Conservation (phyloP, 2,329 filamentous ascomycete genomes). For the Thelonectria discophora region DNA sequence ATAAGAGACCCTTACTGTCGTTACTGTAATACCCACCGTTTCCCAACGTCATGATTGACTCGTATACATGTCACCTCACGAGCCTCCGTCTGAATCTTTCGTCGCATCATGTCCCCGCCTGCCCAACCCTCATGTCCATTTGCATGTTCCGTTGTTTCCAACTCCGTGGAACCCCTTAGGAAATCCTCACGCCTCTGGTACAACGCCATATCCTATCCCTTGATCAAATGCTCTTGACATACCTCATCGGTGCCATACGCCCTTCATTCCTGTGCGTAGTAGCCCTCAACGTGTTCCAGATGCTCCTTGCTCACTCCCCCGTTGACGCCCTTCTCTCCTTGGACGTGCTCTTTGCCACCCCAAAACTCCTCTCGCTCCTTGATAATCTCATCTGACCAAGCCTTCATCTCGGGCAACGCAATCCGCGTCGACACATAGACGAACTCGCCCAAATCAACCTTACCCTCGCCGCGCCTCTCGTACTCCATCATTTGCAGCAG, state of each 20-base stretch:
- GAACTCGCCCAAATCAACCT: conserved; percentile 86
- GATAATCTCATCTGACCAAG: conserved; percentile 81
- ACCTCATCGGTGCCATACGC: not conserved
- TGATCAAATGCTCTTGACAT: not conserved
- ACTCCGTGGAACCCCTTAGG: no score
- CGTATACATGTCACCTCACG: not conserved
- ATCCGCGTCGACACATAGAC: conserved; percentile 79
- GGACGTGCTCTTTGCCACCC: conserved; percentile 60
- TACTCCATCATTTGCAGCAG: conserved; percentile 97
- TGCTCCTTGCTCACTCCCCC: conserved; percentile 50
- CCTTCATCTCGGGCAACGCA: conserved; percentile 77
- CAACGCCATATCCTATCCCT: not conserved
- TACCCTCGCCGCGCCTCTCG: conserved; percentile 74
- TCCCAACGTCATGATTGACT: not conserved
- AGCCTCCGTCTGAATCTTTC: no score
- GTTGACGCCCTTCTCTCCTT: conserved; percentile 55
- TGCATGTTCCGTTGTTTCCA: no score
- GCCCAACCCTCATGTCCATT: no score
- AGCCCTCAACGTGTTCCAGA: conserved; percentile 57
- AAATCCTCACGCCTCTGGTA: no score
- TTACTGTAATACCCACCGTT: not conserved
- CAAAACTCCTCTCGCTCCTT: conserved; percentile 80
- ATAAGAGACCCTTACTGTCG: not conserved
- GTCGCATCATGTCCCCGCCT: no score
- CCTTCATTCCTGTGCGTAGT: conserved; percentile 52